Conservation (phyloP, 2,329 filamentous ascomycete species). For the Phialophora chinensis region DNA sequence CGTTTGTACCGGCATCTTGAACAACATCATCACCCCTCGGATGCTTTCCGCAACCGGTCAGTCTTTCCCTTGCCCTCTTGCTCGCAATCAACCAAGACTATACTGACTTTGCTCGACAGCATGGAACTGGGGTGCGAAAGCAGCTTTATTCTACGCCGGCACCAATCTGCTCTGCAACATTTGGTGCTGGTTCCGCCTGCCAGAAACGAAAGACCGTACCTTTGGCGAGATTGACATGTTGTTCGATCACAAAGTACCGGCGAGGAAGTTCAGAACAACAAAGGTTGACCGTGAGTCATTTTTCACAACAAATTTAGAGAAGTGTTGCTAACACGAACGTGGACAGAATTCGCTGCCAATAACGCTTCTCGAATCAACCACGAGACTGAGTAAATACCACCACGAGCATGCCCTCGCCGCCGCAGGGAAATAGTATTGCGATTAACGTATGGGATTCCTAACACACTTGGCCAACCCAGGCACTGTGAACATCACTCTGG, state of each 20-base stretch:
- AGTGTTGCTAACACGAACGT: too few species aligned
- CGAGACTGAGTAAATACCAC: too few species aligned
- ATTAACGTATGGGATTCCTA: too few species aligned
- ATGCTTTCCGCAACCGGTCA: constrained; percentile 39
- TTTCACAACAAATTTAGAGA: too few species aligned
- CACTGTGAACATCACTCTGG: too few species aligned
- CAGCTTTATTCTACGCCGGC: constrained; percentile 45
- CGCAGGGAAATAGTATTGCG: too few species aligned
- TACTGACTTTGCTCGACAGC: constrained; percentile 11
- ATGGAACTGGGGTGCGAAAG: constrained; percentile 45
- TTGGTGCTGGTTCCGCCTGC: constrained; percentile 44
- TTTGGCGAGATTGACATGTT: constrained; percentile 32
- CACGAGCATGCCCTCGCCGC: too few species aligned
- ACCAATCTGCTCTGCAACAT: constrained; percentile 40
- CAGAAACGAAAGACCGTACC: constrained; percentile 33
- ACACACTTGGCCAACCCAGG: too few species aligned
- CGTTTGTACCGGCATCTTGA: constrained; percentile 56
- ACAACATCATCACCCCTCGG: constrained; percentile 47
- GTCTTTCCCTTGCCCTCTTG: constrained; percentile 44
- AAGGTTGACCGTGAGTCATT: constrained; percentile 23
- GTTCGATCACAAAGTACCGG: constrained; percentile 41
- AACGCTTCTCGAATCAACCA: too few species aligned
- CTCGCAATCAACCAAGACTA: not conserved
- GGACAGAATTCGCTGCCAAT: constrained; percentile 19
- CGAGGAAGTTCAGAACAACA: constrained; percentile 47